These are phyloP conservation scores for Silybum marianum DNA, from an alignment of 129 eudicot species.

Conservation along the genomic window DNA sequence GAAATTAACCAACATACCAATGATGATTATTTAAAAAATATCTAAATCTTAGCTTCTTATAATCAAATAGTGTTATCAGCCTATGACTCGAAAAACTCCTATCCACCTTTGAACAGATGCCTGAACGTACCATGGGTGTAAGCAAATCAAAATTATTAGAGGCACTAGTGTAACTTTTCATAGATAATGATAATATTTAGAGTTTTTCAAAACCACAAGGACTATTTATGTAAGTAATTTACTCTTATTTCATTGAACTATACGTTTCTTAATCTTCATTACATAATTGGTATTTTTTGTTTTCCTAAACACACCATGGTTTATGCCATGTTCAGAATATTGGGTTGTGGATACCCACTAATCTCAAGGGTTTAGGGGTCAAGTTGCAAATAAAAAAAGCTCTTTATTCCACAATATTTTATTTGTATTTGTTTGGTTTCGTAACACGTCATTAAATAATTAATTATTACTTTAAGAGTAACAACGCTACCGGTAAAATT, in stretches of 20 bases:
- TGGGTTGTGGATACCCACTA: neutral
- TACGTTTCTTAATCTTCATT: neutral
- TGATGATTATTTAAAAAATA: too few relatives aligned
- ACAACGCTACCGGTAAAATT: too few relatives aligned
- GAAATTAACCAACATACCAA: too few relatives aligned
- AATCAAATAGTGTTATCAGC: too few relatives aligned
- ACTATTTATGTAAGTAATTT: neutral
- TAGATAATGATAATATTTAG: neutral
- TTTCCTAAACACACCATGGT: neutral
- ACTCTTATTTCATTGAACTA: neutral
- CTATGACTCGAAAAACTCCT: too few relatives aligned
- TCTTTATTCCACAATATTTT: too few relatives aligned
- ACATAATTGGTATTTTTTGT: neutral
- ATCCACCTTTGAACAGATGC: too few relatives aligned
- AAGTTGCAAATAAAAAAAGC: neutral
- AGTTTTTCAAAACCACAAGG: neutral
- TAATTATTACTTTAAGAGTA: neutral
- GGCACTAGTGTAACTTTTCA: neutral
- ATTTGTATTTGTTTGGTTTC: neutral
- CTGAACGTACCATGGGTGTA: too few relatives aligned
- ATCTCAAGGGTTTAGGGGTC: neutral
- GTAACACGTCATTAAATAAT: neutral
- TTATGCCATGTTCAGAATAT: too few relatives aligned
- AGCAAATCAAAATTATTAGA: too few relatives aligned
- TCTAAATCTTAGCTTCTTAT: too few relatives aligned